Percentiles rank a stretch among this genome's conserved stretches.
Evolutionary conservation across 2,329 filamentous ascomycete genomes (phyloP).

Genomic region (Pyricularia pennisetigena): DNA sequence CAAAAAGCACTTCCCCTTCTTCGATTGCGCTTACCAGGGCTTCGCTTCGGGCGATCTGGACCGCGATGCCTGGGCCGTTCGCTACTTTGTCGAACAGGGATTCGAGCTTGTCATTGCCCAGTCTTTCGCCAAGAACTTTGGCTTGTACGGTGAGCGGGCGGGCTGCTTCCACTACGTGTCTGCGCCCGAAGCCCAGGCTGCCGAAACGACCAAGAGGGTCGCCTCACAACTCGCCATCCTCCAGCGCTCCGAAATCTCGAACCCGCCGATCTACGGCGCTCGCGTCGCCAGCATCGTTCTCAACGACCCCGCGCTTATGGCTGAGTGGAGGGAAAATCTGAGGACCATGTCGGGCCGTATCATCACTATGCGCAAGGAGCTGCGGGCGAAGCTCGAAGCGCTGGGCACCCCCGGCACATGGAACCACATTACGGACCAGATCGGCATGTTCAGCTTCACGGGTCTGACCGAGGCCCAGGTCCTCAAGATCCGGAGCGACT

Average conservation of each 20-base stretch:
- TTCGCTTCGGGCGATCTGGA: constrained; percentile 87
- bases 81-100: constrained; percentile 86
- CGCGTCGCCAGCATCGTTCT: constrained; percentile 77
- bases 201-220: constrained; percentile 50
- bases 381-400: constrained; percentile 73
- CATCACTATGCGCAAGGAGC: constrained; percentile 74
- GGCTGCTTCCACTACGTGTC: constrained; percentile 95
- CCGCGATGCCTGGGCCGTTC: constrained; percentile 82
- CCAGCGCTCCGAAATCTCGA: constrained; percentile 95
- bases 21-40: constrained; percentile 95
- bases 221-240: constrained; percentile 86
- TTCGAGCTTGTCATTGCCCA: constrained; percentile 84
- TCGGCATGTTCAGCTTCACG: constrained; percentile 98
- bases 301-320: constrained; percentile 73
- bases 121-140: constrained; percentile 97
- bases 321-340: constrained; percentile 88
- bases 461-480: constrained; percentile 69
- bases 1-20: constrained; percentile 91
- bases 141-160: constrained; percentile 90
- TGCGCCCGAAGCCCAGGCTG: constrained; percentile 56
- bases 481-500: constrained; percentile 55
- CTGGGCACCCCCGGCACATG: constrained; percentile 81
- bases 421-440: constrained; percentile 98
- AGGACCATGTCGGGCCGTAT: constrained; percentile 93
- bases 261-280: constrained; percentile 89